Conservation (phyloP, 148 eudicot species). For the Cornus controversa region DNA sequence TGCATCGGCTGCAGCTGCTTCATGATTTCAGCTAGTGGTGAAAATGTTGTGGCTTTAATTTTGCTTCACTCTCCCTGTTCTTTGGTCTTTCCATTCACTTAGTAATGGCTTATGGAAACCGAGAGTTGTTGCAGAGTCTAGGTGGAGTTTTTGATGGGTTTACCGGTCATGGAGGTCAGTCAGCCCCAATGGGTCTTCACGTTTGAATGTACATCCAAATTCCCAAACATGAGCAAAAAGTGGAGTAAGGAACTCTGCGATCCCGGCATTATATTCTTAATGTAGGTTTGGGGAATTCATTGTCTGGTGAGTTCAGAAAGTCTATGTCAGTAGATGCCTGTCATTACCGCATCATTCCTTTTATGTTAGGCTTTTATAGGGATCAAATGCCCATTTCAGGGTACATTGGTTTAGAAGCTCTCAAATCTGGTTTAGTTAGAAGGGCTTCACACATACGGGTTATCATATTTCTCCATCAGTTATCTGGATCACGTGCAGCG, state of each 20-base stretch:
- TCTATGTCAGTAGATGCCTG: slow-evolving; percentile 28
- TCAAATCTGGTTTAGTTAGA: slow-evolving; percentile 2
- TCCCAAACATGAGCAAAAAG: neutral
- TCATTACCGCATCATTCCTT: neutral
- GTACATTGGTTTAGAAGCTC: slow-evolving; percentile 11
- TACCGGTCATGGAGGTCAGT: slow-evolving; percentile 14
- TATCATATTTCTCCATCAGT: neutral
- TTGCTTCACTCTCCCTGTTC: slow-evolving; percentile 12
- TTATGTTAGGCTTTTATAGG: slow-evolving; percentile 7
- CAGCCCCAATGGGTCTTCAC: neutral
- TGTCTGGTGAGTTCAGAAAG: slow-evolving; percentile 13
- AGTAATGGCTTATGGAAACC: slow-evolving; percentile 19
- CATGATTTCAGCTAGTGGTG: slow-evolving; percentile 26
- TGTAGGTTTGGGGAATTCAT: slow-evolving; percentile 1
- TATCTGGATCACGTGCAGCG: neutral
- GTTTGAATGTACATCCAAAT: neutral
- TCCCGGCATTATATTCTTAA: neutral
- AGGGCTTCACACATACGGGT: neutral
- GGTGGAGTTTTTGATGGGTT: slow-evolving; percentile 21
- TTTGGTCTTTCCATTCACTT: slow-evolving; percentile 14
- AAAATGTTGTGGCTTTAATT: neutral
- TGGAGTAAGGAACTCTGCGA: slow-evolving; percentile 3
- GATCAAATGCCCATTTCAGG: slow-evolving; percentile 7
- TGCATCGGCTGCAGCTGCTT: slow-evolving; percentile 36
- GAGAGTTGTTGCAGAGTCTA: neutral